A percentile compares a stretch with the other conserved stretches of the same genome.
Evolutionary conservation across 305 asterid species (phyloP).

Genomic region (Fraxinus latifolia): DNA sequence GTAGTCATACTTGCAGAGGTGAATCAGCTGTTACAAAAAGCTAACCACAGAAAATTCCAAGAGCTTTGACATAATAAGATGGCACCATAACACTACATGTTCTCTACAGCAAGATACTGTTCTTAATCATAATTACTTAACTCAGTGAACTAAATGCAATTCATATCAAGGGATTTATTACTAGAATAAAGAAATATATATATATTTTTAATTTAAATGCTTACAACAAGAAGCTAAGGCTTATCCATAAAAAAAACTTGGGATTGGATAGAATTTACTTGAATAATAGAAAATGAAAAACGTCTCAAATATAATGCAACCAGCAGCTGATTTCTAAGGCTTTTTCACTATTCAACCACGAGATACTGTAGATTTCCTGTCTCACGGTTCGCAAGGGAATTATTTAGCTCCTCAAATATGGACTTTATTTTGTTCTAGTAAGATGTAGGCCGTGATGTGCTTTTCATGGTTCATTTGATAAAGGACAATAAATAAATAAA

Average conservation of each 20-base stretch:
- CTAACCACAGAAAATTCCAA: neutral
- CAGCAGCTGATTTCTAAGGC: neutral
- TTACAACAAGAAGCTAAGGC: neutral
- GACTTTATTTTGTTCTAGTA: neutral
- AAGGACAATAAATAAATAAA: no score
- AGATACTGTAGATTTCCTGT: neutral
- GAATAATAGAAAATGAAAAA: neutral
- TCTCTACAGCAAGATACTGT: neutral
- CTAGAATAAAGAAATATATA: slow-evolving; percentile 5
- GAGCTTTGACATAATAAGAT: slow-evolving; percentile 1
- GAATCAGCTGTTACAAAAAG: neutral
- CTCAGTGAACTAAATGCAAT: slow-evolving; percentile 8
- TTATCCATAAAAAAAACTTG: neutral
- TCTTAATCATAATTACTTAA: neutral
- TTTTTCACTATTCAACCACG: neutral
- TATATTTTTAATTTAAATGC: slow-evolving; percentile 3
- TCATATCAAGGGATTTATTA: neutral
- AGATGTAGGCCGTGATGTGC: slow-evolving; percentile 21
- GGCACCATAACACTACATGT: neutral
- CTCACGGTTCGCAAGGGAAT: neutral
- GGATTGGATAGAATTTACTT: neutral
- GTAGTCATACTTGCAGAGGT: neutral
- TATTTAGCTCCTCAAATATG: neutral
- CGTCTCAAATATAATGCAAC: neutral
- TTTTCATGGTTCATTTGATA: slow-evolving; percentile 13